These are phyloP conservation scores for Phytopythium boreale DNA, from an alignment of 352 stramenopile genomes.

Conservation along the genomic window DNA sequence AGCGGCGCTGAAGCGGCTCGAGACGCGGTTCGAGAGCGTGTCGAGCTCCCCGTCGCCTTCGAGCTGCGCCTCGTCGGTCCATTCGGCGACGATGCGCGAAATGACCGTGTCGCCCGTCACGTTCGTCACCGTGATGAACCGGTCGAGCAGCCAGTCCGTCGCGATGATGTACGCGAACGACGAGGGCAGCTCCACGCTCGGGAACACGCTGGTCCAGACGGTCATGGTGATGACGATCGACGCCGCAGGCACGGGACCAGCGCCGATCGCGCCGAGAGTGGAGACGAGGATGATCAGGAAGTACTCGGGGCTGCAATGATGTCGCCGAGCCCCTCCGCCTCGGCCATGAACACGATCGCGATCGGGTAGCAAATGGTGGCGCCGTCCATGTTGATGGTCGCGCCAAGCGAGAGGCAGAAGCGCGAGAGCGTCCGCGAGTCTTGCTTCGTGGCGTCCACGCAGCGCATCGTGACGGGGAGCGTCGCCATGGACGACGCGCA, in stretches of 20 bases:
- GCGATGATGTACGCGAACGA: slow-evolving; percentile 28
- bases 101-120: slow-evolving; percentile 24
- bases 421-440: slow-evolving; percentile 15
- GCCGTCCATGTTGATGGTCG: slow-evolving; percentile 31
- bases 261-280: slow-evolving; percentile 19
- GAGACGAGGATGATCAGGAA: slow-evolving; percentile 22
- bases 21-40: not conserved
- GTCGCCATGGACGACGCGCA: slow-evolving; percentile 27
- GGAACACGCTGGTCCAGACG: slow-evolving; percentile 26
- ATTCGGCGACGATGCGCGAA: slow-evolving; percentile 57
- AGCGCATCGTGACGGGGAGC: slow-evolving; percentile 21
- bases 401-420: slow-evolving; percentile 24
- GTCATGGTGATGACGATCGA: slow-evolving; percentile 22
- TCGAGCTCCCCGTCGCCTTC: not conserved
- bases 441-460: slow-evolving; percentile 18
- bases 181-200: slow-evolving; percentile 12
- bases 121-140: slow-evolving; percentile 20
- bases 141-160: slow-evolving; percentile 29
- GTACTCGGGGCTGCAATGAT: slow-evolving; percentile 19
- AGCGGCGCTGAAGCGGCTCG: slow-evolving; percentile 1
- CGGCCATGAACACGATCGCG: slow-evolving; percentile 33
- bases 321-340: slow-evolving; percentile 13
- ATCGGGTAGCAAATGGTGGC: slow-evolving; percentile 24
- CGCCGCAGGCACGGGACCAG: slow-evolving; percentile 14
- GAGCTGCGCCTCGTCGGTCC: slow-evolving; percentile 48